Percentiles rank a stretch among this genome's conserved stretches.
These are phyloP conservation scores for Kazachstania martiniae DNA, from an alignment of 805 yeast genomes.

Conservation along the genomic window DNA sequence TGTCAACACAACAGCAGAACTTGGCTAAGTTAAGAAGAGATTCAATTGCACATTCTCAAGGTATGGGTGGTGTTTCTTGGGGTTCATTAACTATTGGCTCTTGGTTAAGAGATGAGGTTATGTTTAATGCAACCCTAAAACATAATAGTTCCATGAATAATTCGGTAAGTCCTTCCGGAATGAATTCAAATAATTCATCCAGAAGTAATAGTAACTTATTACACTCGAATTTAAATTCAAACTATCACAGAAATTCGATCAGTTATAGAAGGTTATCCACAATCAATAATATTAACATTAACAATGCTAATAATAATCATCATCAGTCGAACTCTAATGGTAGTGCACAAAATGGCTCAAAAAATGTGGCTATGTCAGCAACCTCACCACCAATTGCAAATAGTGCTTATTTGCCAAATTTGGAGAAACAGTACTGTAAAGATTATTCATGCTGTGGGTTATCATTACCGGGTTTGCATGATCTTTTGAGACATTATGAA, in stretches of 20 bases:
- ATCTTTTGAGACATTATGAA: conserved; percentile 86
- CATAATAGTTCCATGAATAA: conserved; percentile 1
- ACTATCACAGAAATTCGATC: conserved; percentile 3
- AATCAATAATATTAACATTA: conserved; percentile 3
- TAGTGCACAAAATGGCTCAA: too few relatives aligned
- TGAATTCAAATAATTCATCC: not conserved
- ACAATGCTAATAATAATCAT: not conserved
- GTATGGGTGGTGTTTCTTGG: conserved; percentile 97
- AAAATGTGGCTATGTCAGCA: conserved; percentile 8
- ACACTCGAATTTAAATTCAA: too few relatives aligned
- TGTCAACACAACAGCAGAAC: too few relatives aligned
- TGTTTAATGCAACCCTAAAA: conserved; percentile 31
- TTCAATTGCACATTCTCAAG: conserved; percentile 89
- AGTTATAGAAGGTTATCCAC: conserved; percentile 8
- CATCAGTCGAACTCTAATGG: too few relatives aligned
- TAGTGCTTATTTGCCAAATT: conserved; percentile 77
- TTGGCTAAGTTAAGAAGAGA: conserved; percentile 39
- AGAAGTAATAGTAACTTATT: not conserved
- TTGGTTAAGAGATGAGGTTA: conserved; percentile 90
- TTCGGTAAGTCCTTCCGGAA: not conserved
- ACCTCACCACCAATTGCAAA: conserved; percentile 47
- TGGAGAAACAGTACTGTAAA: conserved; percentile 92
- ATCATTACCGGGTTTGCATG: conserved; percentile 85
- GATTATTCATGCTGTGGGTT: conserved; percentile 96
- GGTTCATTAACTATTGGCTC: conserved; percentile 91